phyloP scores from a whole-genome alignment of 257 asterid genomes.

The Fraxinus excelsior region DNA sequence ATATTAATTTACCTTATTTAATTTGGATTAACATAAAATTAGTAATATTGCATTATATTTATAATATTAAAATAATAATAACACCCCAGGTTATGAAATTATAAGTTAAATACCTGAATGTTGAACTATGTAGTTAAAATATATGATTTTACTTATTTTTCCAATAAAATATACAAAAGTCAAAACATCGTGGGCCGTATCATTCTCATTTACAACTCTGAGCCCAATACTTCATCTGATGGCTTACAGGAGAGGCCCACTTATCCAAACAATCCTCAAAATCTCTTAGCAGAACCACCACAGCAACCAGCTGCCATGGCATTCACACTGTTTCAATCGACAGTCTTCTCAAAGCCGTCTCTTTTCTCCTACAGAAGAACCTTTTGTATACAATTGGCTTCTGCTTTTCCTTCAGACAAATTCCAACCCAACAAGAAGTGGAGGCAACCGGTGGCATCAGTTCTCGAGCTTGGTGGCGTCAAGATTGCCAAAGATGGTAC shows the following conservation, averaged over 20 bases:
- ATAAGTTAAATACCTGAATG: too few relatives aligned
- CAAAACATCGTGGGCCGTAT: too few relatives aligned
- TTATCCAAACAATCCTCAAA: neutral
- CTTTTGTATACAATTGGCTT: conserved; percentile 27
- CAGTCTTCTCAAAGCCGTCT: conserved; percentile 45
- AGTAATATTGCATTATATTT: too few relatives aligned
- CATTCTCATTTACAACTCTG: neutral
- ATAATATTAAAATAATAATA: too few relatives aligned
- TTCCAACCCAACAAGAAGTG: conserved; percentile 30
- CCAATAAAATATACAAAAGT: too few relatives aligned
- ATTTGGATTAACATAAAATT: too few relatives aligned
- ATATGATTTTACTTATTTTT: too few relatives aligned
- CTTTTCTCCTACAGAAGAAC: conserved; percentile 33
- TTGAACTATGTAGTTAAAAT: too few relatives aligned
- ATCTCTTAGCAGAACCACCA: neutral
- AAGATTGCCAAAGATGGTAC: conserved; percentile 53
- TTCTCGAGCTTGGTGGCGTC: conserved; percentile 57
- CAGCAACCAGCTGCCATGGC: conserved; percentile 43
- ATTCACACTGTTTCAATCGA: conserved; percentile 47
- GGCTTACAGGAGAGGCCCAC: neutral
- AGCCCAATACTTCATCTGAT: neutral
- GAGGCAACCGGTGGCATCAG: conserved; percentile 47
- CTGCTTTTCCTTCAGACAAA: conserved; percentile 23
- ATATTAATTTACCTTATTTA: too few relatives aligned
- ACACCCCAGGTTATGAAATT: too few relatives aligned